Evolutionary conservation across 2,329 filamentous ascomycete species (phyloP), one percentile per base, ranked within the genome.

Genomic region (Dactylella cylindrospora): DNA sequence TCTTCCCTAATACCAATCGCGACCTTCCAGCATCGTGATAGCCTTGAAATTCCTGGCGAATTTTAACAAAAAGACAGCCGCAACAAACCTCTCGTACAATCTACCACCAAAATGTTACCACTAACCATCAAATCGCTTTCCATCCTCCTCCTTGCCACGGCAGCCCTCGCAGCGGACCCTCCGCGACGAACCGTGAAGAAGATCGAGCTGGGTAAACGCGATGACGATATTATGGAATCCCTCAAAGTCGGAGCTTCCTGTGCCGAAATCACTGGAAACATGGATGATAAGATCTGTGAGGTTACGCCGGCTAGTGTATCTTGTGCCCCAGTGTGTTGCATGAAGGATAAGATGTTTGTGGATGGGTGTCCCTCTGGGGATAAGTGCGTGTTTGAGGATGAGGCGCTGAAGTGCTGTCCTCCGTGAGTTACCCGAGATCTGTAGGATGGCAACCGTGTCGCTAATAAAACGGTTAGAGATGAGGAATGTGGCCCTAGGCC

Each of bases 321-420:
- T 23, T 62, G 57, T 13, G 57, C 57, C 5, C 57, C 57, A 8
- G 44, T 50, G 23, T 62, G 57, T 26, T 62, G 57, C 17, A 17
- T 33, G 7, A n/a, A 31, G 15, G 19, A 33, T 12, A 41, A 35
- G 15, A n/a, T 12, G 9, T 61, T 61, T 20, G 40, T 62, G n/a
- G 57, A 62, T 28, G 57, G 57, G 13, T 62, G 57, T 20, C 49
- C 57, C 2, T 36, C 49, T 23, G 49, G 49, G 6, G 57, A 62
- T 32, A 13, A 39, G 17, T 62, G 57, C 25, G 36, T 35, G 1
- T 62, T 54, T 28, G 49, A 47, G 12, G 9, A 8, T 5, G 36
- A 12, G 0, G 36, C 19, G 6, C 36, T 62, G 3, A 50, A 46
- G 28, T 62, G 57, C 32, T 62, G 57, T 28, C 49, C 57, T 15